Evolutionary conservation across 257 asterid genomes (phyloP).

Genomic region (Mitragyna speciosa): DNA sequence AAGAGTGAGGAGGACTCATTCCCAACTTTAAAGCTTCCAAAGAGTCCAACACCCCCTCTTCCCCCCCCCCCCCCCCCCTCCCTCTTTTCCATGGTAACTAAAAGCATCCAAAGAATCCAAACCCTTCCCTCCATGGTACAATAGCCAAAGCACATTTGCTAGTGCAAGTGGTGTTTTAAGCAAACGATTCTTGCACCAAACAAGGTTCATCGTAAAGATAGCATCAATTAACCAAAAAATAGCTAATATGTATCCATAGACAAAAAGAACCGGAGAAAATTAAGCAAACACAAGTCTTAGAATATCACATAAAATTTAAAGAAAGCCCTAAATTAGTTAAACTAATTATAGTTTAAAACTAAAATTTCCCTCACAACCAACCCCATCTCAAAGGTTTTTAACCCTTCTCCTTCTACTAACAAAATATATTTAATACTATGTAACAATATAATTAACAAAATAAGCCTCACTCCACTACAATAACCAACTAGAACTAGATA

Average conservation of each 20-base stretch:
- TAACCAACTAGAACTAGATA: not conserved
- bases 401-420: constrained; percentile 3
- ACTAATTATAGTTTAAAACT: not conserved
- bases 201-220: not conserved
- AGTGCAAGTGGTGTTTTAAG: not conserved
- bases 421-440: not conserved
- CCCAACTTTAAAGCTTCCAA: not conserved
- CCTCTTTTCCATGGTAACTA: too few relatives aligned
- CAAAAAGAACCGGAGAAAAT: too few relatives aligned
- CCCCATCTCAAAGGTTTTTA: constrained; percentile 6
- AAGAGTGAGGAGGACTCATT: not conserved
- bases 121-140: not conserved
- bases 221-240: not conserved
- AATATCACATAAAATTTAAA: constrained; percentile 8
- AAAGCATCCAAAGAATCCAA: not conserved
- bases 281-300: not conserved
- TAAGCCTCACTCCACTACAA: not conserved
- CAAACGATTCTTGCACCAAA: not conserved
- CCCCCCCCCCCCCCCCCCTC: too few relatives aligned
- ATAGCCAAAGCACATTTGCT: not conserved
- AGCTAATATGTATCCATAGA: not conserved
- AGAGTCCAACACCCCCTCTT: not conserved
- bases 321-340: constrained; percentile 7
- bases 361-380: not conserved
- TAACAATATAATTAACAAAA: not conserved